Evolutionary conservation across 2,329 filamentous ascomycete genomes (phyloP).

Genomic region (Alternaria postmessia): DNA sequence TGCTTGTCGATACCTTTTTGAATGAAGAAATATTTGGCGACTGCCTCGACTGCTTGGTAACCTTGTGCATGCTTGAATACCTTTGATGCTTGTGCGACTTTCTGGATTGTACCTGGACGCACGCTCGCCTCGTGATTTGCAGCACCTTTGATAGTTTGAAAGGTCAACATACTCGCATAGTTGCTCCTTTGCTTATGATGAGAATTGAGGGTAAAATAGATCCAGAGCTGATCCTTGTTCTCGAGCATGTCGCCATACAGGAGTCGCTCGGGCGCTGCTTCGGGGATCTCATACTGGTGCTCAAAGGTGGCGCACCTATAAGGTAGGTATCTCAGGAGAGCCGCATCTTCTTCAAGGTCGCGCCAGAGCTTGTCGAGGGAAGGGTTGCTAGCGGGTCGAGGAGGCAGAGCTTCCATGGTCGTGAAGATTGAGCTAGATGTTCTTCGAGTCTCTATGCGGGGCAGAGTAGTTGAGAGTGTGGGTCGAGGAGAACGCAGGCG

Average conservation of each 20-base stretch:
- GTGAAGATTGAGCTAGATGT: neutral
- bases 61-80: slow-evolving; percentile 10
- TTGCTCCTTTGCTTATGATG: neutral
- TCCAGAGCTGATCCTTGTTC: neutral
- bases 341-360: neutral
- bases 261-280: neutral
- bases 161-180: neutral
- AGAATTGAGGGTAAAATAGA: neutral
- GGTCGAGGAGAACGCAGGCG: neutral
- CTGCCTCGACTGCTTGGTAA: neutral
- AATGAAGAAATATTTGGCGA: slow-evolving; percentile 13
- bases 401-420: neutral
- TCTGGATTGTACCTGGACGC: neutral
- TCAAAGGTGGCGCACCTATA: neutral
- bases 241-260: neutral
- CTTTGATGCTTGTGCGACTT: neutral
- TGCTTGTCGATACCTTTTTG: neutral
- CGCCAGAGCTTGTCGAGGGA: neutral
- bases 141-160: neutral
- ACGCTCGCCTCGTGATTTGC: neutral
- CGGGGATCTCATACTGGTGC: neutral
- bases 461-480: neutral
- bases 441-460: neutral
- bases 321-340: neutral
- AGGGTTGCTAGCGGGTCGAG: neutral